Percentiles rank a stretch among this genome's conserved stretches.
phyloP scores from a whole-genome alignment of 2,329 filamentous ascomycete genomes.

The Hypoxylon sp. region DNA sequence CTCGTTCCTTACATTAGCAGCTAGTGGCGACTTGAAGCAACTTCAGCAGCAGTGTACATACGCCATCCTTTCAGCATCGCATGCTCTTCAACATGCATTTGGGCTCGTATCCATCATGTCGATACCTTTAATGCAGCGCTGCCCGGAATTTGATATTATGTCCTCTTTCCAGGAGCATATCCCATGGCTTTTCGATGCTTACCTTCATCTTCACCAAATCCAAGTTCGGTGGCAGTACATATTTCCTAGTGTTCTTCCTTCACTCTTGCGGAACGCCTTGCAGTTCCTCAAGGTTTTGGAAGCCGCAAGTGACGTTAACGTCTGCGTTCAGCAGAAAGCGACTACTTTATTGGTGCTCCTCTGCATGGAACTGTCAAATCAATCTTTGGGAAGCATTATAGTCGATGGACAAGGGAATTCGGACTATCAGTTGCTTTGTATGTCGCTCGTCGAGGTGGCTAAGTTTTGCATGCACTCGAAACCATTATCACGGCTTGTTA shows the following conservation, averaged over 20 bases:
- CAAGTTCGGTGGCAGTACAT: slow-evolving; percentile 58
- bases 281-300: slow-evolving; percentile 50
- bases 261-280: slow-evolving; percentile 57
- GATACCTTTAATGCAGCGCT: slow-evolving; percentile 57
- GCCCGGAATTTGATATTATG: slow-evolving; percentile 52
- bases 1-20: slow-evolving; percentile 53
- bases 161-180: slow-evolving; percentile 59
- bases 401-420: slow-evolving; percentile 49
- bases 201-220: slow-evolving; percentile 60
- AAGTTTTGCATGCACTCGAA: slow-evolving; percentile 53
- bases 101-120: slow-evolving; percentile 62
- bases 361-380: slow-evolving; percentile 59
- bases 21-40: slow-evolving; percentile 38
- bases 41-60: slow-evolving; percentile 59
- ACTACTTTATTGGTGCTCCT: slow-evolving; percentile 59
- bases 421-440: slow-evolving; percentile 56
- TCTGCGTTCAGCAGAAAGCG: slow-evolving; percentile 55
- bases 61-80: slow-evolving; percentile 57
- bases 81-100: slow-evolving; percentile 63
- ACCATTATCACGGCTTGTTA: slow-evolving; percentile 58
- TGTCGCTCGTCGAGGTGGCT: slow-evolving; percentile 58
- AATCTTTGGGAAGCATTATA: slow-evolving; percentile 51
- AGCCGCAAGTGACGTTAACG: slow-evolving; percentile 23
- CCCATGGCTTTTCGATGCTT: slow-evolving; percentile 66
- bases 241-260: slow-evolving; percentile 53